Evolutionary conservation across 176 grass and related monocot species (phyloP).

Genomic region (Calamus simplicifolius): DNA sequence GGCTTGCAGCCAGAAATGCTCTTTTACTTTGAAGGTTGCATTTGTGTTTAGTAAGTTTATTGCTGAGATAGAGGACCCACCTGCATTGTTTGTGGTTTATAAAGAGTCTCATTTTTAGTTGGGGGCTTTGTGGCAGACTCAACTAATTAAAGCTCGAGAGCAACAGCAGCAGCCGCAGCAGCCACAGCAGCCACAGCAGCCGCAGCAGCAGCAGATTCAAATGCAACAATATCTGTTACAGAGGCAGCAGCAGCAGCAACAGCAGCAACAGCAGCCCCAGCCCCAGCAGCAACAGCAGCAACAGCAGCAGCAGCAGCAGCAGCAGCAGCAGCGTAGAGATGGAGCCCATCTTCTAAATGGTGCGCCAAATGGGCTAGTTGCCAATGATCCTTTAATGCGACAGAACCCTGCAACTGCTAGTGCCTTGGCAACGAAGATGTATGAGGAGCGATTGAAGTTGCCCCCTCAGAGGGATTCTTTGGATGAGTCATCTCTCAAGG

Average conservation of each 20-base stretch:
- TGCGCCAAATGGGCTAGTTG: slow-evolving; percentile 29
- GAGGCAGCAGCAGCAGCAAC: slow-evolving; percentile 11
- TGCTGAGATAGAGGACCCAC: no score
- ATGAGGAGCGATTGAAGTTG: slow-evolving; percentile 51
- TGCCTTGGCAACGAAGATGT: slow-evolving; percentile 46
- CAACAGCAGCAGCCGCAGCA: slow-evolving; percentile 47
- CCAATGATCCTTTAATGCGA: slow-evolving; percentile 24
- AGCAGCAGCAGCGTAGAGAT: slow-evolving; percentile 18
- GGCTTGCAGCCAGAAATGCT: no score
- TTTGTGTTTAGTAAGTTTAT: no score
- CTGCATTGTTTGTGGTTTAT: background rate
- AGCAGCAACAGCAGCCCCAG: slow-evolving; percentile 42
- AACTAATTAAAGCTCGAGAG: slow-evolving; percentile 84
- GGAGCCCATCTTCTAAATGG: slow-evolving; percentile 28
- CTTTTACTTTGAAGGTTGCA: no score
- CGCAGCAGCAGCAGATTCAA: slow-evolving; percentile 4
- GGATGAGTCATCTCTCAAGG: slow-evolving; percentile 92
- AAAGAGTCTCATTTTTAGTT: slow-evolving; percentile 6
- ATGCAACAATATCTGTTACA: background rate
- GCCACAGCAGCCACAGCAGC: slow-evolving; percentile 1
- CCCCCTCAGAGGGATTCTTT: slow-evolving; percentile 76
- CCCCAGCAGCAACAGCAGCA: background rate
- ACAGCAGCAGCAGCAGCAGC: no score
- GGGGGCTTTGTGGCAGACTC: slow-evolving; percentile 45
- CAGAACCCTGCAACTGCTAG: slow-evolving; percentile 30